Base-by-base conservation (phyloP, 192 early-diverging fungal species). In the Coemansia sp. region DNA sequence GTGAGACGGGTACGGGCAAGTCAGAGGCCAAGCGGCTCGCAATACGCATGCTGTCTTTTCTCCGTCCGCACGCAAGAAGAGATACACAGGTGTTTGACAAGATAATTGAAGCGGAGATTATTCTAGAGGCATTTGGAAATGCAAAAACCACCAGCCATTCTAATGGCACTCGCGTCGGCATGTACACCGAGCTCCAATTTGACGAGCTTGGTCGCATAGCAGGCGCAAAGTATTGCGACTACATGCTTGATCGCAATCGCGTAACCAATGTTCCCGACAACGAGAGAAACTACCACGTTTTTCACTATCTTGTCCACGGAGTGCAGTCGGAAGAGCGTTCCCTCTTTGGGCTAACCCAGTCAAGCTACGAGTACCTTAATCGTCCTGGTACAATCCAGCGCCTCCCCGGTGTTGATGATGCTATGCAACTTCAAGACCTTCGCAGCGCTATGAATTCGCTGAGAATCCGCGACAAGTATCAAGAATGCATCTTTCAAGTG, bases 301-400 rank as follows among this genome's bases (percentile, higher is more conserved):
- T 99, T 74, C 96, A 99, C 84, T 92, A 95, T 70, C 81, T 99
- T 37, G 86, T 97, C 6, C 90, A 93, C 26, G 98, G 96, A n/a
- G 85, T 85, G 0, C 85, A 89, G 26, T 64, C 81, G 19, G 90
- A 94, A 67, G 95, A 98, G 78, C 91, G 88, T 60, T 47, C 86
- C 16, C 79, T 88, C 63, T 87, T 92, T 59, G 89, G 88, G 53
- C 84, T 99, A 6, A 86, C 87, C 39, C 87, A 49, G 72, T 85
- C 65, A 85, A 89, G 32, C 82, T 91, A 67, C 69, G 74, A 77
- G 69, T 78, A 79, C 44, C 62, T 77, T 52, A 76, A 53, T 60
- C 72, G 74, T 2, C 74, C 82, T 1, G 82, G 76, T 41, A 78
- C 77, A 1, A 79, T 79, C 59, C 76, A 84, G 71, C 82, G 80